Base-by-base conservation (phyloP, 371 early-diverging fungal genomes). In the Parasitella parasitica region DNA sequence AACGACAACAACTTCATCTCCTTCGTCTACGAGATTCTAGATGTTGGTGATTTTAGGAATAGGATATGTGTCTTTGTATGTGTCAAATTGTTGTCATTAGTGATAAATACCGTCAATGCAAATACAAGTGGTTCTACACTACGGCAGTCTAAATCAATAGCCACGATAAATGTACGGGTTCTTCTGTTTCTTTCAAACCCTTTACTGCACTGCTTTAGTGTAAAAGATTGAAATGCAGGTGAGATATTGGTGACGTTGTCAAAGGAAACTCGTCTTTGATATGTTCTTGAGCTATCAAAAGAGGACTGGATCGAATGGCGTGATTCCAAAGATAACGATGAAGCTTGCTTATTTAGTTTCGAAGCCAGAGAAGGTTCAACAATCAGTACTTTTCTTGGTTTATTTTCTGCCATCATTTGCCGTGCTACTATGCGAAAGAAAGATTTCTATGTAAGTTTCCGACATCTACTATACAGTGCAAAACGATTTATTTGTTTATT, bases 181-280 rank as follows among this genome's bases (percentile, higher is more conserved):
- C 67, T 53, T 46, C 43, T 49, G 8, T 59, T 61, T 8, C 61
- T 46, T 26, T 58, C 51, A 28, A 64, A 73, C 1, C 64, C 65
- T 26, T 62, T 27, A 18, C 63, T 66, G 1, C 61, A 54, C 16
- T 58, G 63, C 24, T 55, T 64, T n/a, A 72, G 35, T 1, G 66
- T 64, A 9, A 57, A 64, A 6, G 67, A 64, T 16, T 69, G 67
- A 22, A 49, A 50, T 13, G 57, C 57, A 6, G 52, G 34, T 11
- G 53, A 48, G 9, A 53, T 50, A 26, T 61, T 48, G 3, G 66
- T 53, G 11, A 61, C 54, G 57, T 63, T 69, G 51, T 73, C 67
- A 53, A 73, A 73, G 0, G 73, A 73, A 5, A 73, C 73, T n/a
- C 73, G 53, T 30, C 65, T 51, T 51, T 54, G 57, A 34, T 57